These are phyloP conservation scores for Fallopia convolvulus DNA, from an alignment of 148 eudicot species.

Conservation along the genomic window DNA sequence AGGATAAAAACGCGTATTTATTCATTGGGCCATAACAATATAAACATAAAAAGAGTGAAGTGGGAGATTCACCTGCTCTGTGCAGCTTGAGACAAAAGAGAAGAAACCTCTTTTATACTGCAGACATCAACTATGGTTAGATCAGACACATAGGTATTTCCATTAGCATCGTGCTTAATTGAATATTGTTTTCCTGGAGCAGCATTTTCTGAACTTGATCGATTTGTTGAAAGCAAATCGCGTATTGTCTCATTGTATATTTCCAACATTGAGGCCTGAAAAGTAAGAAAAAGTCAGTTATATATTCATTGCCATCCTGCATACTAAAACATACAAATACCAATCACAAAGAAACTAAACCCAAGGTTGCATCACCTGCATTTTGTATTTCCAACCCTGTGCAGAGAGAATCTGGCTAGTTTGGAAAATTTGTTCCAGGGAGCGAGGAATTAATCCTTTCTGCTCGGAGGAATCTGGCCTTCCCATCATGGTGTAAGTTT, in stretches of 20 bases:
- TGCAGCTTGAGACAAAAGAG: slow-evolving; percentile 64
- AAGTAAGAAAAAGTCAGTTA: background rate
- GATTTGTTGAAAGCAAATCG: slow-evolving; percentile 41
- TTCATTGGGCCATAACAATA: background rate
- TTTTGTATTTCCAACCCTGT: slow-evolving; percentile 70
- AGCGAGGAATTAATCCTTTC: slow-evolving; percentile 81
- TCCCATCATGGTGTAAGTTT: slow-evolving; percentile 84
- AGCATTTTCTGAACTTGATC: slow-evolving; percentile 50
- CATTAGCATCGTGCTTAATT: slow-evolving; percentile 62
- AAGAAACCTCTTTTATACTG: slow-evolving; percentile 66
- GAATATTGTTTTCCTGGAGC: slow-evolving; percentile 48
- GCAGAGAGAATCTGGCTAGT: slow-evolving; percentile 54
- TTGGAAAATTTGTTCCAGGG: slow-evolving; percentile 66
- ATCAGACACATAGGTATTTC: slow-evolving; percentile 62
- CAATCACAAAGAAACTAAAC: background rate
- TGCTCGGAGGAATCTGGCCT: slow-evolving; percentile 48
- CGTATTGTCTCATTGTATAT: slow-evolving; percentile 73
- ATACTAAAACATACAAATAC: background rate
- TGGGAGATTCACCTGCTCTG: slow-evolving; percentile 42
- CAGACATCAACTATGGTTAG: slow-evolving; percentile 70
- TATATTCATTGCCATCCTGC: background rate
- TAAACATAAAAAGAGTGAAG: background rate
- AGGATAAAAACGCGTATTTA: background rate
- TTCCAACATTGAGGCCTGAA: slow-evolving; percentile 68
- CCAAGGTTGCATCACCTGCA: slow-evolving; percentile 42